Conservation (phyloP, 371 early-diverging fungal genomes). For the Mucor sp. region DNA sequence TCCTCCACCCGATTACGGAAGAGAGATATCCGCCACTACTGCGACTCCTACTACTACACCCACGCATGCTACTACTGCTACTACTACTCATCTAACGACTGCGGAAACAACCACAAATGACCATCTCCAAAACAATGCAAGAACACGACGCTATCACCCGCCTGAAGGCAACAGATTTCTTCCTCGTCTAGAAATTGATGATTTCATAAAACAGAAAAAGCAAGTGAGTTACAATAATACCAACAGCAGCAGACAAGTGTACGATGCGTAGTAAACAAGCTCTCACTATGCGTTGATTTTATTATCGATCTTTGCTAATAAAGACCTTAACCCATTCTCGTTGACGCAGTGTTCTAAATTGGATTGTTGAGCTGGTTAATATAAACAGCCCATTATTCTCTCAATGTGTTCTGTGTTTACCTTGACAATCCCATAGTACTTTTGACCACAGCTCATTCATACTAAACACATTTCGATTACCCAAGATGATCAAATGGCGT, state of each 20-base stretch:
- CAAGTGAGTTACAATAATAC: background rate
- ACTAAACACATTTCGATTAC: conserved; percentile 37
- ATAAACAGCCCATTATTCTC: background rate
- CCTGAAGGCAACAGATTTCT: background rate
- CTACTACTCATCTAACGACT: background rate
- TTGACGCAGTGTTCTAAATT: conserved; percentile 20
- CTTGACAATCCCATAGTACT: conserved; percentile 42
- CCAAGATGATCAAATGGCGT: conserved; percentile 68
- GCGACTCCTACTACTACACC: background rate
- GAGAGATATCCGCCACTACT: background rate
- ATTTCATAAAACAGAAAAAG: background rate
- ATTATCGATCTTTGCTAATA: conserved; percentile 11
- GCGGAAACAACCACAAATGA: background rate
- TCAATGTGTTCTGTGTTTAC: conserved; percentile 11
- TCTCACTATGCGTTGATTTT: background rate
- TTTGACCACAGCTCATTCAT: conserved; percentile 42
- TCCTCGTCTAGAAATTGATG: background rate
- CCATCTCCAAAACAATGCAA: background rate
- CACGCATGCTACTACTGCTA: background rate
- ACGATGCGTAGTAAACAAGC: no score
- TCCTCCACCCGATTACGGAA: background rate
- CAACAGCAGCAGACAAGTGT: no score
- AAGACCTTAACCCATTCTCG: background rate
- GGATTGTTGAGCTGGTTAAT: no score
- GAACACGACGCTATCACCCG: background rate